Base-by-base conservation (phyloP, 202 grass and related monocot species). In the Setaria viridis region DNA sequence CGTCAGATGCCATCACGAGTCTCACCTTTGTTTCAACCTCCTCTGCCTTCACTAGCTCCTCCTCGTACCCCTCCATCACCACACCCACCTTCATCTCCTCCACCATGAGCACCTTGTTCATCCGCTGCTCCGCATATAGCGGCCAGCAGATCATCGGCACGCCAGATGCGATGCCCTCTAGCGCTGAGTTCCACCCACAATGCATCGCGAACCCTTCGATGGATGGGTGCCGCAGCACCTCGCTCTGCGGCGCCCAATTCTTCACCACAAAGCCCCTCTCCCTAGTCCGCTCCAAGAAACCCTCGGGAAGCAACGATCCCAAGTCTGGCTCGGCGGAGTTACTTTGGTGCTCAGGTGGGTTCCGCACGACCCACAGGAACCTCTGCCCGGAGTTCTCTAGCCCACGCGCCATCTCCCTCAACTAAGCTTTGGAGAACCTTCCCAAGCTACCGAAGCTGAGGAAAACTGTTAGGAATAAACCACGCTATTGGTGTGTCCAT, bases 101-200 rank as follows among this genome's bases (percentile, higher is more conserved):
- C 62, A 89, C 80, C 51, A 97, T 14, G n/a, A 84, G 83, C 66
- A 84, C 68, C 80, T 97, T 97, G 47, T 94, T 97, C 47, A 94
- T 5, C 49, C 80, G 89, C 70, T 97, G 92, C 74, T 97, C 88
- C 0, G 88, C 92, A 35, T 79, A 92, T 37, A 97, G 6, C 17
- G 94, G 92, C 94, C 95, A 98, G n/a, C 87, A 93, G 42, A 98
- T 62, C 80, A 93, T 77, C 8, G 92, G 85, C 84, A 98, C 76
- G 8, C 90, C 92, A 1, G 67, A 57, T 9, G 56, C 69, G 17
- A 89, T 53, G 1, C 82, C 93, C 77, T 98, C 95, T 4, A 95
- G 57, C 14, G 76, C 62, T 30, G 95, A 98, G 87, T 98, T 98
- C 95, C 93, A 98, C 0, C 95, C 93, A 15, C 89, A 93, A 47